Conservation (phyloP, 163 green algal species). For the Chlorella variabilis region DNA sequence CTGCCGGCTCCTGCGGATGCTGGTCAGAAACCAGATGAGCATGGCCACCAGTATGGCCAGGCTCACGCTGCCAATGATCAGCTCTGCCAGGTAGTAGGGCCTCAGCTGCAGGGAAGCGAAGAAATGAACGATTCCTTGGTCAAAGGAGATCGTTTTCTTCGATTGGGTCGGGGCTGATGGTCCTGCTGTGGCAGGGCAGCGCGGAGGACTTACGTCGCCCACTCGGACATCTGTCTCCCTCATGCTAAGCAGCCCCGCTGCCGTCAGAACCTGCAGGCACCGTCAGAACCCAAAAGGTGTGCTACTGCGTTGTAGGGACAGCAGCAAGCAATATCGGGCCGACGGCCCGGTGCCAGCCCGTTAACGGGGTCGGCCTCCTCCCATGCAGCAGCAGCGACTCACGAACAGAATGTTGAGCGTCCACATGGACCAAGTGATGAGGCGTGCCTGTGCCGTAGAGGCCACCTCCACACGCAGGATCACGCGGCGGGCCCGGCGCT, state of each 20-base stretch:
- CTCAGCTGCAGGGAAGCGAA: background rate
- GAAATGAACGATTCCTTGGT: too few species aligned
- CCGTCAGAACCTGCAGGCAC: too few species aligned
- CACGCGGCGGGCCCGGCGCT: background rate
- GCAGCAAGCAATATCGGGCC: too few species aligned
- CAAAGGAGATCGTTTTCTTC: too few species aligned
- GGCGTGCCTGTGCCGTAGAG: background rate
- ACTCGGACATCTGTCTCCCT: background rate
- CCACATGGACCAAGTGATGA: conserved; percentile 1
- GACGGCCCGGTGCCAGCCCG: too few species aligned
- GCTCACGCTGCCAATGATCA: background rate
- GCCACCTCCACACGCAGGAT: conserved; percentile 14
- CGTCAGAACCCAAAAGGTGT: too few species aligned
- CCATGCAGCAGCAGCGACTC: too few species aligned
- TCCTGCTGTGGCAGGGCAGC: too few species aligned
- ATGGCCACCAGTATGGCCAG: background rate
- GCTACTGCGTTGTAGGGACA: too few species aligned
- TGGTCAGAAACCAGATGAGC: background rate
- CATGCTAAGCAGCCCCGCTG: background rate
- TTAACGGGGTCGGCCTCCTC: too few species aligned
- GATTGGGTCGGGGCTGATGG: too few species aligned
- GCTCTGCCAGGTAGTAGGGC: background rate
- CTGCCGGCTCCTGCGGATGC: background rate
- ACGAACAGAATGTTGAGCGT: background rate
- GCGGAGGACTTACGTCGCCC: too few species aligned